Conservation (phyloP, 768 basidiomycete species). For the Boletellus ananiceps region DNA sequence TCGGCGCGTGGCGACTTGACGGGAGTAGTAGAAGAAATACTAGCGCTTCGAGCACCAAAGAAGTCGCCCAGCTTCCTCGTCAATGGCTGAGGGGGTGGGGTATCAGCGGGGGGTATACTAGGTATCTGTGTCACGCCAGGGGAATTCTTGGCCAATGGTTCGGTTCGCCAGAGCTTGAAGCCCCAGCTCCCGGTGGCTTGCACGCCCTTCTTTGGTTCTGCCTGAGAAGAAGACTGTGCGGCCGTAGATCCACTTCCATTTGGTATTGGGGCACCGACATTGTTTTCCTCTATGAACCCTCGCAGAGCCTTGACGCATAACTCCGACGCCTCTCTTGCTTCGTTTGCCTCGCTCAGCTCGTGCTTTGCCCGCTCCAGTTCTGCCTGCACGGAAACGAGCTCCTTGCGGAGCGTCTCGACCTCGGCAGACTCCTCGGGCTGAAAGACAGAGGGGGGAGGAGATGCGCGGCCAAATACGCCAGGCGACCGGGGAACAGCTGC, state of each 20-base stretch:
- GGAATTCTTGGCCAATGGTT: slow-evolving; percentile 28
- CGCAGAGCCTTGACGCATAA: slow-evolving; percentile 77
- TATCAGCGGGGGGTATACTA: slow-evolving; percentile 20
- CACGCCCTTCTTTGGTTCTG: slow-evolving; percentile 30
- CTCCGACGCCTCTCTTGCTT: slow-evolving; percentile 85
- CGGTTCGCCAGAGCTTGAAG: slow-evolving; percentile 65
- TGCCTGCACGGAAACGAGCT: slow-evolving; percentile 50
- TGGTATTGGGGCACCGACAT: slow-evolving; percentile 42
- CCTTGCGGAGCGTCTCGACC: slow-evolving; percentile 54
- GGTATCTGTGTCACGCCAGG: slow-evolving; percentile 28
- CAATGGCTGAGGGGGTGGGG: slow-evolving; percentile 41
- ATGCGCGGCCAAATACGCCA: slow-evolving; percentile 48
- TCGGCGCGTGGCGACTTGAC: slow-evolving; percentile 22
- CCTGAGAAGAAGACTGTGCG: slow-evolving; percentile 19
- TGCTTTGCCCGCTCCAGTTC: slow-evolving; percentile 61
- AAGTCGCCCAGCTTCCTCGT: slow-evolving; percentile 67
- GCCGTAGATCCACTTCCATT: slow-evolving; percentile 13
- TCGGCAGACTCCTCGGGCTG: slow-evolving; percentile 37
- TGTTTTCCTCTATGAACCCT: slow-evolving; percentile 75
- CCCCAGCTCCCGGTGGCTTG: slow-evolving; percentile 49
- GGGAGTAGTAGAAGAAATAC: slow-evolving; percentile 44
- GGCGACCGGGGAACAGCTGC: slow-evolving; percentile 37
- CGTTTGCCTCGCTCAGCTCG: slow-evolving; percentile 71
- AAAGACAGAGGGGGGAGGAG: slow-evolving; percentile 40
- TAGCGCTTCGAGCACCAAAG: slow-evolving; percentile 52